Base-by-base conservation (phyloP, 1,284 basidiomycete genomes). In the Pseudozyma hubeiensis region DNA sequence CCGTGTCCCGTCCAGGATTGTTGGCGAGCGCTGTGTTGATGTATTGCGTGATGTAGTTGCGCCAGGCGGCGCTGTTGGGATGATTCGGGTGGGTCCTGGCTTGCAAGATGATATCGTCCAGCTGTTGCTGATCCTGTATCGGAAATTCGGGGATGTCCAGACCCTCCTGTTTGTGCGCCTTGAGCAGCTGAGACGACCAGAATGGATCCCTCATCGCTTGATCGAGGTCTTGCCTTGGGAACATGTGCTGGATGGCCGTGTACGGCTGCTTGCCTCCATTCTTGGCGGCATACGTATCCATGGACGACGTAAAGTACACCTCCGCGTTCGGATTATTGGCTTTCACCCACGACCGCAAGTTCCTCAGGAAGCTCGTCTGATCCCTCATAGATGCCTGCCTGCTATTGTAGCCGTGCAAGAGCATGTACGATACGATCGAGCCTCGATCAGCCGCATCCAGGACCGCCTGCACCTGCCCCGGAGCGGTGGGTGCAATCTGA, bases 341-440 rank as follows among this genome's bases (percentile, higher is more conserved):
- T 24, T 13, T 3, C 11, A 72, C 16, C 52, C 37, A 45, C 3
- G 30, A 10, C 6, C 51, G 59, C 30, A 72, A 30, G 35, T 37
- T 56, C 19, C 17, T 50, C 9, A 67, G 13, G 24, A 67, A 64
- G 6, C 14, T 5, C n/a, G 47, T 53, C 43, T 72, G 52, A 19
- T 8, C 8, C 8, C 7, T 40, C 55, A 46, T 56, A 8, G 19
- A 35, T 4, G 6, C 29, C 19, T 72, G 69, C 17, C 49, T 33
- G 39, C 60, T 64, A 56, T 72, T 72, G 56, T 72, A 72, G 2
- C 69, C 69, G 31, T 67, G 69, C n/a, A 72, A 46, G 29, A 72
- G 49, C 64, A 72, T 67, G 46, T 53, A 59, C 9, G 16, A 40
- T 4, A 61, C 45, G 31, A 72, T 53, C 2, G 52, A 49, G 11